These are phyloP conservation scores for Vaccinium vitisidaea DNA, from an alignment of 148 eudicot species.

Conservation along the genomic window DNA sequence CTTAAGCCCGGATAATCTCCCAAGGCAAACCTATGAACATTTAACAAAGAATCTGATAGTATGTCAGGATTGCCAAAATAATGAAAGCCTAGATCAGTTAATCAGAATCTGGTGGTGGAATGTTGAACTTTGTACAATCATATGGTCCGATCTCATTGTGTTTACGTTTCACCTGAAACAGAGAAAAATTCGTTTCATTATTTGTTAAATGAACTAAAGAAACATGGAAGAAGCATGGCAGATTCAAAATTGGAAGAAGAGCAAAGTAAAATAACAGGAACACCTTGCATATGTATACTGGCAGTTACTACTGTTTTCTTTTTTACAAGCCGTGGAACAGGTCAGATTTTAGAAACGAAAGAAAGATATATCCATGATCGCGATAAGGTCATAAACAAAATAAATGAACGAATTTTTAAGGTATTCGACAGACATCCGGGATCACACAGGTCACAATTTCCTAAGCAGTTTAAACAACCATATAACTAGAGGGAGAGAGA, in stretches of 20 bases:
- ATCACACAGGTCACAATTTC: neutral
- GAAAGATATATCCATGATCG: neutral
- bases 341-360: neutral
- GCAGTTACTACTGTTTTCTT: neutral
- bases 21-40: neutral
- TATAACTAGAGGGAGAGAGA: neutral
- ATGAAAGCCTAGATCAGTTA: constrained; percentile 16
- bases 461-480: neutral
- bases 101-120: constrained; percentile 30
- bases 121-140: constrained; percentile 81
- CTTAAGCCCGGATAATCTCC: constrained; percentile 4
- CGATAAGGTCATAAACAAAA: neutral
- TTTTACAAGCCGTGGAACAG: neutral
- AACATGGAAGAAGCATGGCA: neutral
- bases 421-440: neutral
- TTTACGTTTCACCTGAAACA: constrained; percentile 80
- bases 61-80: constrained; percentile 7
- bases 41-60: neutral
- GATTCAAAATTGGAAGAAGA: no score
- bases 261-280: neutral
- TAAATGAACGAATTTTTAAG: neutral
- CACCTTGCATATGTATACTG: neutral
- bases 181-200: neutral
- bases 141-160: constrained; percentile 71
- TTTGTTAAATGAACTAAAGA: no score